Evolutionary conservation across 2,329 filamentous ascomycete species (phyloP).

Genomic region (Alternaria triticina): DNA sequence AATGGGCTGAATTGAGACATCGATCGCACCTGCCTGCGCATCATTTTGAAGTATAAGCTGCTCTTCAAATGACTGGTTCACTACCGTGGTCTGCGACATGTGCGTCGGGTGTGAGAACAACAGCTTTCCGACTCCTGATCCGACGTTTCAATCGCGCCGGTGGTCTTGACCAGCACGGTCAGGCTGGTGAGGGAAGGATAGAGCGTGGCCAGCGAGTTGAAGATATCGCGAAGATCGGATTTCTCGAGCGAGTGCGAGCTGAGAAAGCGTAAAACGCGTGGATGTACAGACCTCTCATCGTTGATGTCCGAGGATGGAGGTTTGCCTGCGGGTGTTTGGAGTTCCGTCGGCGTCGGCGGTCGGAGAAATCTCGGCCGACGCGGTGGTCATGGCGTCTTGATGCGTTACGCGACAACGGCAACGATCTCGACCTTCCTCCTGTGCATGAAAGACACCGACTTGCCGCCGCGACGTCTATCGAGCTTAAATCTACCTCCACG

Average conservation of each 20-base stretch:
- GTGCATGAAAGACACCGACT: not conserved
- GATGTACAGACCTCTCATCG: slow-evolving; percentile 22
- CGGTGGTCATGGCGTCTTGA: slow-evolving; percentile 9
- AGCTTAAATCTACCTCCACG: not conserved
- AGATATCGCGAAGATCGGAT: slow-evolving; percentile 56
- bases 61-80: slow-evolving; percentile 23
- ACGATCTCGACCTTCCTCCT: not conserved
- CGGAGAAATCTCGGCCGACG: not conserved
- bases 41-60: slow-evolving; percentile 23
- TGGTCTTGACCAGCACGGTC: slow-evolving; percentile 28
- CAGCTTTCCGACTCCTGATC: slow-evolving; percentile 22
- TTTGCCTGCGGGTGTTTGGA: not conserved
- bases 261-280: no score
- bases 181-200: slow-evolving; percentile 36
- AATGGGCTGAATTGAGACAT: slow-evolving; percentile 71
- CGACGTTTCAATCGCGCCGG: slow-evolving; percentile 33
- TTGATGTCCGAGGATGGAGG: slow-evolving; percentile 16
- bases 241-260: no score
- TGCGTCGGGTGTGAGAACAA: slow-evolving; percentile 25
- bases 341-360: slow-evolving; percentile 2
- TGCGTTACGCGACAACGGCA: not conserved
- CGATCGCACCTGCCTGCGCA: slow-evolving; percentile 32
- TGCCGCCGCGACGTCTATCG: not conserved
- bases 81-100: slow-evolving; percentile 23
- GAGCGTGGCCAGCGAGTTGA: slow-evolving; percentile 42